Percentiles rank a stretch among this genome's conserved stretches.
Conservation (phyloP, 768 basidiomycete genomes). For the Russula compacta region DNA sequence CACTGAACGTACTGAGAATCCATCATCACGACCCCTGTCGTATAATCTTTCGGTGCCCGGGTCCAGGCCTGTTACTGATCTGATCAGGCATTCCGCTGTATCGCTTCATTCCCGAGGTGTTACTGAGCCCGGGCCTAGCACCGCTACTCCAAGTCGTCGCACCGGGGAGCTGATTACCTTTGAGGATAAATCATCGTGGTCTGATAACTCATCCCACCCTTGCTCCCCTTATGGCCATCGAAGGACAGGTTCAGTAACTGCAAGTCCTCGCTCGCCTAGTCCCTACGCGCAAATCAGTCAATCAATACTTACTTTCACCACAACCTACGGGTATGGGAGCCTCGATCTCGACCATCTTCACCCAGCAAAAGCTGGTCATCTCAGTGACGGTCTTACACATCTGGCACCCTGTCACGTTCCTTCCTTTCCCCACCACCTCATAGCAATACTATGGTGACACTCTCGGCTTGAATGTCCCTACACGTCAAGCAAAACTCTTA, state of each 20-base stretch:
- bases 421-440: slow-evolving; percentile 42
- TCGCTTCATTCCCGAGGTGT: slow-evolving; percentile 43
- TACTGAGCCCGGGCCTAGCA: slow-evolving; percentile 41
- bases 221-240: slow-evolving; percentile 34
- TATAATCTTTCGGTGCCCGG: slow-evolving; percentile 25
- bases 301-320: slow-evolving; percentile 35
- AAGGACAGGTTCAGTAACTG: slow-evolving; percentile 41
- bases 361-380: slow-evolving; percentile 37
- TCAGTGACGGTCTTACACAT: slow-evolving; percentile 24
- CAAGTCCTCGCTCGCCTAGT: slow-evolving; percentile 32
- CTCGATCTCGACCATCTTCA: slow-evolving; percentile 40
- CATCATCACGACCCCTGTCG: slow-evolving; percentile 47
- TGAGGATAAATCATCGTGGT: slow-evolving; percentile 43
- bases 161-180: slow-evolving; percentile 67
- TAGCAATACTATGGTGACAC: slow-evolving; percentile 23
- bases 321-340: slow-evolving; percentile 29
- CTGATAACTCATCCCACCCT: slow-evolving; percentile 24
- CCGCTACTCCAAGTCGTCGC: slow-evolving; percentile 39
- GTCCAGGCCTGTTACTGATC: slow-evolving; percentile 30
- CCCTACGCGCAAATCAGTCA: slow-evolving; percentile 30
- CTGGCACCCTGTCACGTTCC: slow-evolving; percentile 21
- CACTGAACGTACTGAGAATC: slow-evolving; percentile 67
- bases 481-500: slow-evolving; percentile 23
- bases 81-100: slow-evolving; percentile 37
- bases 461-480: slow-evolving; percentile 29